Percentiles rank a stretch among this genome's conserved stretches.
These are phyloP conservation scores for Zygotorulaspora danielsina DNA, from an alignment of 805 yeast genomes.

Conservation along the genomic window DNA sequence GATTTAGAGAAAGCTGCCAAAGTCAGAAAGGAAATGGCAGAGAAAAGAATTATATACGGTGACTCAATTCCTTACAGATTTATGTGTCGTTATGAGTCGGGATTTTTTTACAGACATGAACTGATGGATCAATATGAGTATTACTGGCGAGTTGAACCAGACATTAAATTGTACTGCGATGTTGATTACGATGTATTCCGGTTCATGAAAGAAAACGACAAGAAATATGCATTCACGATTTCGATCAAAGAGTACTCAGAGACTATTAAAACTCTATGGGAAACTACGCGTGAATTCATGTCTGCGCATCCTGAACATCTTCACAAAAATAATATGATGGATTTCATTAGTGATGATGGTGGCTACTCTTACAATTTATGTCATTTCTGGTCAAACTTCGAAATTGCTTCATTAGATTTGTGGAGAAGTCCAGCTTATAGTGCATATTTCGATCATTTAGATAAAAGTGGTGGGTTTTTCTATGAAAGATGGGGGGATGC, in stretches of 20 bases:
- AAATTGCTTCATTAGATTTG: slow-evolving; percentile 67
- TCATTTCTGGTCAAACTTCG: slow-evolving; percentile 91
- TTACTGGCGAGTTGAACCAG: slow-evolving; percentile 96
- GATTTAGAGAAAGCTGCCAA: slow-evolving; percentile 63
- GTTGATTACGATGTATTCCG: slow-evolving; percentile 75
- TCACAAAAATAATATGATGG: slow-evolving; percentile 58
- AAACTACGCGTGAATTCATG: slow-evolving; percentile 59
- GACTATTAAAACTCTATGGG: slow-evolving; percentile 77
- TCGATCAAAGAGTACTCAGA: slow-evolving; percentile 68
- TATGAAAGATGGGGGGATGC: slow-evolving; percentile 96
- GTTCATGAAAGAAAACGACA: slow-evolving; percentile 72
- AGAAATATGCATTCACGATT: slow-evolving; percentile 73
- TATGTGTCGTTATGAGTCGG: slow-evolving; percentile 91
- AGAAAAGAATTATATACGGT: slow-evolving; percentile 55
- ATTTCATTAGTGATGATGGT: slow-evolving; percentile 66
- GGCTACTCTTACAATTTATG: slow-evolving; percentile 74
- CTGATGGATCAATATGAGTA: slow-evolving; percentile 72
- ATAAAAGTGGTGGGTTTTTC: slow-evolving; percentile 84
- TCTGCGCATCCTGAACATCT: slow-evolving; percentile 55
- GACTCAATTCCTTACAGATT: slow-evolving; percentile 70
- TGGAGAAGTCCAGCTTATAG: slow-evolving; percentile 71
- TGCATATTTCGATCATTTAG: slow-evolving; percentile 68
- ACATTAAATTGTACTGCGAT: slow-evolving; percentile 75
- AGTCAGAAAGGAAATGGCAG: slow-evolving; percentile 50
- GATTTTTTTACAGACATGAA: slow-evolving; percentile 80